Conservation (phyloP, 768 basidiomycete species). For the Mrakia blollopis region DNA sequence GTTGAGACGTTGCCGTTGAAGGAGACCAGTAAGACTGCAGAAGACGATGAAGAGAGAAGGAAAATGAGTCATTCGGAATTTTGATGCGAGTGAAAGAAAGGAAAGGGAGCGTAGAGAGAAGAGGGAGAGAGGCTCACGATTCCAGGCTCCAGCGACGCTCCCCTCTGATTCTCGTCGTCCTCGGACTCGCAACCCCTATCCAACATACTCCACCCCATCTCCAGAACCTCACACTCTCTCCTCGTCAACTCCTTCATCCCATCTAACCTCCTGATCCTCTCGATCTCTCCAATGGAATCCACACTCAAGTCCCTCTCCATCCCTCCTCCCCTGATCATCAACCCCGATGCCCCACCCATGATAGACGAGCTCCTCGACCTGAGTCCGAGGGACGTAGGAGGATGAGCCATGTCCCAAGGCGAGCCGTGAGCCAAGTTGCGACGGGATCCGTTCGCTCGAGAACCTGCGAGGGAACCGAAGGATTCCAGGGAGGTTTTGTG, state of each 20-base stretch:
- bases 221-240: slow-evolving; percentile 11
- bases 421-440: slow-evolving; percentile 1
- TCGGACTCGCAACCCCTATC: background rate
- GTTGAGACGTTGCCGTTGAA: background rate
- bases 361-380: background rate
- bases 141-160: background rate
- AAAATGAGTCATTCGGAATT: background rate
- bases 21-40: slow-evolving; percentile 16
- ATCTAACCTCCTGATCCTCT: background rate
- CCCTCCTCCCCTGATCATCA: slow-evolving; percentile 11
- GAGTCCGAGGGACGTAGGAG: background rate
- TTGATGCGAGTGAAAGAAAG: background rate
- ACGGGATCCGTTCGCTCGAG: background rate
- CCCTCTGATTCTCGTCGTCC: background rate
- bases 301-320: slow-evolving; percentile 1
- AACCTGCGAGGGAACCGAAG: slow-evolving; percentile 6
- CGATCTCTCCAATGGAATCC: slow-evolving; percentile 1
- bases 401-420: background rate
- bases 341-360: background rate
- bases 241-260: slow-evolving; percentile 5
- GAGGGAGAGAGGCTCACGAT: background rate
- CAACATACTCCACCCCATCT: slow-evolving; percentile 5
- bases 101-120: background rate
- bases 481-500: background rate
- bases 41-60: background rate